These are phyloP conservation scores for Trametes maxima DNA, from an alignment of 768 basidiomycete species.

Conservation along the genomic window DNA sequence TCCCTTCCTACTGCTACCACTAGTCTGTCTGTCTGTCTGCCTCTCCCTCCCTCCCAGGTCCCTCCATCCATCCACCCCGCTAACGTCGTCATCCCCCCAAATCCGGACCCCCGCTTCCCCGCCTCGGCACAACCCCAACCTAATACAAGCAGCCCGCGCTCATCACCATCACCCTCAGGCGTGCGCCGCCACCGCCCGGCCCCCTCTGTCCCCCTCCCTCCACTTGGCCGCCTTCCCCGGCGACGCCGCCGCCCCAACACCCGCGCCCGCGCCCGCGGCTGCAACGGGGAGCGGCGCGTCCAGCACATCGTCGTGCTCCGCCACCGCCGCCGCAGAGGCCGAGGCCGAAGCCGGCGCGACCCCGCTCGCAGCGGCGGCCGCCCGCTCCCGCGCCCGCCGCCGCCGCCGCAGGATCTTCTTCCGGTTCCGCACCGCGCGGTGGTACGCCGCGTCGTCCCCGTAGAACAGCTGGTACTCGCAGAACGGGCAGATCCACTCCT, in stretches of 20 bases:
- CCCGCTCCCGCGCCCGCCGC: conserved; percentile 70
- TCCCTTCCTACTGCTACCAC: too few species aligned
- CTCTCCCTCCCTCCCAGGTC: too few species aligned
- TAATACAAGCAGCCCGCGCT: too few species aligned
- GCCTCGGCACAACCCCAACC: too few species aligned
- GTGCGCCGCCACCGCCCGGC: neutral
- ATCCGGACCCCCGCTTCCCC: too few species aligned
- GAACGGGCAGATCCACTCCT: conserved; percentile 94
- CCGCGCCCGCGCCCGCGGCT: too few species aligned
- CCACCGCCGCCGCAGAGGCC: conserved; percentile 31
- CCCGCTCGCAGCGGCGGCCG: conserved; percentile 56
- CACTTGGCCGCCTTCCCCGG: conserved; percentile 25
- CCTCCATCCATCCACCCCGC: too few species aligned
- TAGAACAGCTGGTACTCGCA: conserved; percentile 95
- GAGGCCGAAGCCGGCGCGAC: conserved; percentile 20
- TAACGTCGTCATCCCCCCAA: too few species aligned
- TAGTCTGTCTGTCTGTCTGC: too few species aligned
- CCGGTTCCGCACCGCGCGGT: conserved; percentile 65
- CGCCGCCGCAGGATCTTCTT: conserved; percentile 78
- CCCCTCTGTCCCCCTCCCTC: conserved; percentile 25
- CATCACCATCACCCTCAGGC: neutral
- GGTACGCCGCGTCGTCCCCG: conserved; percentile 72
- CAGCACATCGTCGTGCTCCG: conserved; percentile 36
- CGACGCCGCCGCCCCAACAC: conserved; percentile 30
- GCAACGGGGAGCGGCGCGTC: conserved; percentile 34